Percentiles rank a stretch among this genome's conserved stretches.
Evolutionary conservation across 257 asterid genomes (phyloP).

Genomic region (Scutellaria barbata): DNA sequence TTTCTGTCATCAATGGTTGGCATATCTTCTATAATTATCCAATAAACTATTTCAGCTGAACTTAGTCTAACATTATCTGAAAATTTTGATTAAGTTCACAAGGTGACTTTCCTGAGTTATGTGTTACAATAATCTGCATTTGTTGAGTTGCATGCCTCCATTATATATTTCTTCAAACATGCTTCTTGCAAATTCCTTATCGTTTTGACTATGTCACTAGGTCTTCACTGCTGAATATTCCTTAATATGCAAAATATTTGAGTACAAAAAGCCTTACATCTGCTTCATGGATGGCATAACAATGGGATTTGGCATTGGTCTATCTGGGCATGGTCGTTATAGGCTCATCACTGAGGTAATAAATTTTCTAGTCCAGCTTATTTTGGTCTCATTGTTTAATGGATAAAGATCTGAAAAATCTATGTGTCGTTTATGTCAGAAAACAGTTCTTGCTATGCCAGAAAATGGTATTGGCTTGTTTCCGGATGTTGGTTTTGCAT

Average conservation of each 20-base stretch:
- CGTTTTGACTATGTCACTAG: slow-evolving; percentile 44
- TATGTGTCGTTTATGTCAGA: slow-evolving; percentile 55
- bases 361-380: slow-evolving; percentile 28
- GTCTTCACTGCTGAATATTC: slow-evolving; percentile 94
- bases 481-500: slow-evolving; percentile 98
- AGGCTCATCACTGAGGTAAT: slow-evolving; percentile 89
- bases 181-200: slow-evolving; percentile 29
- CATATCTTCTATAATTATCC: neutral
- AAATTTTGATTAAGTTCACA: neutral
- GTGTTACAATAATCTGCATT: slow-evolving; percentile 12
- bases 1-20: slow-evolving; percentile 8
- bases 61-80: neutral
- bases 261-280: slow-evolving; percentile 91
- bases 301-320: slow-evolving; percentile 97
- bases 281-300: slow-evolving; percentile 97
- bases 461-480: slow-evolving; percentile 96
- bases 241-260: slow-evolving; percentile 83
- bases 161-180: slow-evolving; percentile 10
- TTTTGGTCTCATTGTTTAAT: slow-evolving; percentile 18
- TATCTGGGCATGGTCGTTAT: slow-evolving; percentile 93
- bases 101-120: slow-evolving; percentile 19
- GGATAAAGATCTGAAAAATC: slow-evolving; percentile 20
- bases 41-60: slow-evolving; percentile 4
- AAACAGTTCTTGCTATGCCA: slow-evolving; percentile 96
- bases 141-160: slow-evolving; percentile 20